Conservation (phyloP, 441 rosid species). For the Jatropha podagrica region DNA sequence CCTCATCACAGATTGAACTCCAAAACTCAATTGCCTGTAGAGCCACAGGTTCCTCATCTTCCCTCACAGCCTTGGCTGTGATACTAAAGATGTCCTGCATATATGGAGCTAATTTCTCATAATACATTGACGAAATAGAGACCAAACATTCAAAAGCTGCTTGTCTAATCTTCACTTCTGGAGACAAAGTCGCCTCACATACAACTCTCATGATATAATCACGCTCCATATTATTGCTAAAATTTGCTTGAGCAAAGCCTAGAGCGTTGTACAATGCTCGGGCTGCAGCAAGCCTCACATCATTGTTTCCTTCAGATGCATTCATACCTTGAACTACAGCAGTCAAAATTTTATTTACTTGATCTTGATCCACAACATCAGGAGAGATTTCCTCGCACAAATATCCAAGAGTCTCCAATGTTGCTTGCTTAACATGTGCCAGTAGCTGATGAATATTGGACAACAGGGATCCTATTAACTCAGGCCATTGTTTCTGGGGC, state of each 20-base stretch:
- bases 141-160: constrained; percentile 66
- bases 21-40: constrained; percentile 62
- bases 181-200: constrained; percentile 46
- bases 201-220: constrained; percentile 59
- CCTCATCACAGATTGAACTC: constrained; percentile 69
- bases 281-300: constrained; percentile 56
- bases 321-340: constrained; percentile 64
- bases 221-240: constrained; percentile 54
- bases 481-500: constrained; percentile 64
- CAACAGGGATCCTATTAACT: constrained; percentile 42
- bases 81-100: constrained; percentile 47
- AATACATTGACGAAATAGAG: constrained; percentile 51
- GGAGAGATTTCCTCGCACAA: constrained; percentile 63
- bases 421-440: constrained; percentile 51
- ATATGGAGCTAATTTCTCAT: constrained; percentile 47
- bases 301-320: constrained; percentile 42
- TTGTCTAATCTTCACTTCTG: constrained; percentile 47
- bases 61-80: constrained; percentile 51
- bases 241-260: constrained; percentile 57
- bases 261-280: constrained; percentile 50
- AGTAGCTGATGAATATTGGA: constrained; percentile 46
- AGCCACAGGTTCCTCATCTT: constrained; percentile 54
- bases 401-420: constrained; percentile 57
- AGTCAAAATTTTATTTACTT: constrained; percentile 53
- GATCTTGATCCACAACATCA: constrained; percentile 53